Evolutionary conservation across 108 stramenopile species (phyloP).

Genomic region (Parmales sp.): DNA sequence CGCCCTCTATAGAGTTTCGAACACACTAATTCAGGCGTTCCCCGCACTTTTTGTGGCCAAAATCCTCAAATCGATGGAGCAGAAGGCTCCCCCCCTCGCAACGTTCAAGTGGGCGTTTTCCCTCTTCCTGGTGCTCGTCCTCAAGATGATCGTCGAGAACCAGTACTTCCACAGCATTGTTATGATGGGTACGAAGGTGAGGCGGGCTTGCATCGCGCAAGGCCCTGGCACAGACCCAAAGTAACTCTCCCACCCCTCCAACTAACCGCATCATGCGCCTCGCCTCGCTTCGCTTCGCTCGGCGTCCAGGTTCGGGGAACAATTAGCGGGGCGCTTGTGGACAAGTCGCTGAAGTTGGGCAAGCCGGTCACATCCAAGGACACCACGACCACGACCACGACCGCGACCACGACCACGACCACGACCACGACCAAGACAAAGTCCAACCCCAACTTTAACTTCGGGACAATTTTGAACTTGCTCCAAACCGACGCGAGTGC

Average conservation of each 20-base stretch:
- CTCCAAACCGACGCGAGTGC: constrained; percentile 74
- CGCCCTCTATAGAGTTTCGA: too few relatives aligned
- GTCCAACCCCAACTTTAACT: constrained; percentile 5
- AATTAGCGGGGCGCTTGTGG: not conserved
- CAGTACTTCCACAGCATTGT: constrained; percentile 72
- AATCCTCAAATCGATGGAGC: not conserved
- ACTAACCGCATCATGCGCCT: constrained; percentile 30
- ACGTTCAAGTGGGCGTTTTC: not conserved
- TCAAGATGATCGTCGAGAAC: constrained; percentile 81
- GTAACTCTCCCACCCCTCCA: constrained; percentile 19
- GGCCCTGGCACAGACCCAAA: constrained; percentile 54
- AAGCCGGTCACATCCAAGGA: not conserved
- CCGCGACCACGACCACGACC: constrained; percentile 7
- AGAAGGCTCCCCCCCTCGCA: not conserved
- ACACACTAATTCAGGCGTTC: not conserved
- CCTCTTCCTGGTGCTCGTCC: constrained; percentile 14
- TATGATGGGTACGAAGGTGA: constrained; percentile 51
- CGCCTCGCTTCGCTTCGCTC: constrained; percentile 4
- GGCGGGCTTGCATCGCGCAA: constrained; percentile 73
- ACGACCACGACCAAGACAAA: constrained; percentile 39
- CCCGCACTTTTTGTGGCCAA: not conserved
- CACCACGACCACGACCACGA: not conserved
- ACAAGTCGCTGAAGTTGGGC: not conserved
- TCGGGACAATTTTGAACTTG: constrained; percentile 63
- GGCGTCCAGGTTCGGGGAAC: constrained; percentile 1